These are phyloP conservation scores for Pleurotus platypus DNA, from an alignment of 768 basidiomycete genomes.

Conservation along the genomic window DNA sequence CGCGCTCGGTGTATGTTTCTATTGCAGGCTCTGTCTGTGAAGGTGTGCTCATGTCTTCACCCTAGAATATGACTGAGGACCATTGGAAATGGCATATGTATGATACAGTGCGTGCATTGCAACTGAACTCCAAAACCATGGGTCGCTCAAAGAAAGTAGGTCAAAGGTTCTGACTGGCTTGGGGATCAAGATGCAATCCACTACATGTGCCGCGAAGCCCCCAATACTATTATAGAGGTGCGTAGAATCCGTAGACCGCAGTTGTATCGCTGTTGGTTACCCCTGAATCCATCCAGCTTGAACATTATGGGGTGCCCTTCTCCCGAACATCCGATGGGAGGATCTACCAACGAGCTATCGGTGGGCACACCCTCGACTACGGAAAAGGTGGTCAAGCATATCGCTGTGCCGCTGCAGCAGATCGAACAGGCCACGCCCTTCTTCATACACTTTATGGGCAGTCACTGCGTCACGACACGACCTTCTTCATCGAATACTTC, in stretches of 20 bases:
- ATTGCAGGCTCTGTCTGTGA: too few species aligned
- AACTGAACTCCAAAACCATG: too few species aligned
- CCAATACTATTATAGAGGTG: slow-evolving; percentile 87
- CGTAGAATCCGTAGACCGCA: slow-evolving; percentile 9
- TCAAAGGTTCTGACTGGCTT: slow-evolving; percentile 99
- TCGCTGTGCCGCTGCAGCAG: slow-evolving; percentile 95
- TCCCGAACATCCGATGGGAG: slow-evolving; percentile 97
- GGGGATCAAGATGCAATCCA: slow-evolving; percentile 99
- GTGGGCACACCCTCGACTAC: slow-evolving; percentile 93
- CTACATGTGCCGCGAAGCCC: slow-evolving; percentile 98
- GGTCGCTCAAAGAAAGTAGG: slow-evolving; percentile 34
- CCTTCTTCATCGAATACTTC: slow-evolving; percentile 99
- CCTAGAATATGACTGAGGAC: slow-evolving; percentile 96
- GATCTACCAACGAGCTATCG: slow-evolving; percentile 98
- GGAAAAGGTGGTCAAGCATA: slow-evolving; percentile 99
- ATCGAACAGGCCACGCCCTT: slow-evolving; percentile 96
- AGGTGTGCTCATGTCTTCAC: too few species aligned
- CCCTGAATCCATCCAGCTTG: slow-evolving; percentile 54
- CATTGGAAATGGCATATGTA: slow-evolving; percentile 99
- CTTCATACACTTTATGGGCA: slow-evolving; percentile 99
- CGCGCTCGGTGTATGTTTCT: slow-evolving; percentile 73
- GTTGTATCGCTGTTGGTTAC: background rate
- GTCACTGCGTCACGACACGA: slow-evolving; percentile 96
- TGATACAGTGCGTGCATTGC: slow-evolving; percentile 62
- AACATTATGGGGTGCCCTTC: slow-evolving; percentile 98